phyloP scores from a whole-genome alignment of 192 early-diverging fungal species.

The Lobulomyces angularis region DNA sequence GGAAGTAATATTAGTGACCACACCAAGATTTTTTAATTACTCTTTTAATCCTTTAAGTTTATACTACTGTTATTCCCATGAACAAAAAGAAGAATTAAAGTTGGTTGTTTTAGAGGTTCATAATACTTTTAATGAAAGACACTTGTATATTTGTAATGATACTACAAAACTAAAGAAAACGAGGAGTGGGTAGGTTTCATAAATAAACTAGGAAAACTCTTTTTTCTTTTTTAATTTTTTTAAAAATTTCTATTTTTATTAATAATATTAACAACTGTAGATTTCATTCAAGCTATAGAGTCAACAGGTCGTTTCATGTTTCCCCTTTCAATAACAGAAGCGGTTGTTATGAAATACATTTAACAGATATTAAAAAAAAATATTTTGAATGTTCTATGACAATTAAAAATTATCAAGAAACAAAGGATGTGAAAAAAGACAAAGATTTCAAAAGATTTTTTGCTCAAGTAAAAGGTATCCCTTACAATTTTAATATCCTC shows the following conservation, averaged over 20 bases:
- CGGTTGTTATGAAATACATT: constrained; percentile 25
- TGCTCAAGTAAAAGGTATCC: too few relatives aligned
- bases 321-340: constrained; percentile 36
- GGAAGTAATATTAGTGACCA: constrained; percentile 30
- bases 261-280: too few relatives aligned
- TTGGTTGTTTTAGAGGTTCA: constrained; percentile 40
- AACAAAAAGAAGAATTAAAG: not conserved
- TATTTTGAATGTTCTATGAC: constrained; percentile 19
- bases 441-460: not conserved
- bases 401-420: constrained; percentile 18
- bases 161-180: constrained; percentile 2
- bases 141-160: constrained; percentile 32
- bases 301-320: constrained; percentile 28
- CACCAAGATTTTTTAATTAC: constrained; percentile 33
- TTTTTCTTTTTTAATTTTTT: too few relatives aligned
- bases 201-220: too few relatives aligned
- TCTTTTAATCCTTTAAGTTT: constrained; percentile 41
- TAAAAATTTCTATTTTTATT: too few relatives aligned
- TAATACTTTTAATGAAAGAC: constrained; percentile 46
- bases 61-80: constrained; percentile 26
- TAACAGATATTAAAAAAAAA: constrained; percentile 6
- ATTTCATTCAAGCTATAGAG: constrained; percentile 9
- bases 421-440: not conserved
- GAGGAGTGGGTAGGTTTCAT: constrained; percentile 14
- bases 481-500: too few relatives aligned